phyloP scores from a whole-genome alignment of 331 rosid species.

The Stylosanthes scabra region DNA sequence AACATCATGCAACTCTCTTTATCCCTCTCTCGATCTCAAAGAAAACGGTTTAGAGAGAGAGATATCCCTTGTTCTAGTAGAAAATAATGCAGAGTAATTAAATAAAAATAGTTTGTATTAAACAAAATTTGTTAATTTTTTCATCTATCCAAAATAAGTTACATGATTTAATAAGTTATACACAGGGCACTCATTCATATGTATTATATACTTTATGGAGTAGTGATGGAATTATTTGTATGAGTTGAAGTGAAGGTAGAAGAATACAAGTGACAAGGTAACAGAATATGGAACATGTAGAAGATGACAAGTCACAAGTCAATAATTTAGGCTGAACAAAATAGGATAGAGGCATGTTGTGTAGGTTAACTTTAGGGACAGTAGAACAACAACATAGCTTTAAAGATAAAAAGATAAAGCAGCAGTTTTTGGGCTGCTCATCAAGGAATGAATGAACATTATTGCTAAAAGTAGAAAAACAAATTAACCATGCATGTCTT shows the following conservation, averaged over 20 bases:
- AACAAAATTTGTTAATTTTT: no score
- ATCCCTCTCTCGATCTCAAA: not conserved
- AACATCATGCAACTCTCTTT: conserved; percentile 31
- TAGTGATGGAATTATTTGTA: no score
- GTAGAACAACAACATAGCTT: conserved; percentile 30
- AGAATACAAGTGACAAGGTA: not conserved
- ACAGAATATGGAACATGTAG: conserved; percentile 13
- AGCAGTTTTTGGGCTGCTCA: conserved; percentile 1
- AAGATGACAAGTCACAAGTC: conserved; percentile 30
- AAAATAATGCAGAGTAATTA: no score
- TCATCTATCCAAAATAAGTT: no score
- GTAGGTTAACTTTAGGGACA: conserved; percentile 21
- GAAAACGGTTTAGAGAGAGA: not conserved
- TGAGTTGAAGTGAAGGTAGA: no score
- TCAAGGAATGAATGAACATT: not conserved
- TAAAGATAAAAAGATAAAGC: conserved; percentile 7
- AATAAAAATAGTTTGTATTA: no score
- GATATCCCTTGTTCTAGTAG: no score
- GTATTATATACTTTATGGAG: no score
- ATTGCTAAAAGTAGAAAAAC: not conserved
- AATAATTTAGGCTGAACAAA: conserved; percentile 34
- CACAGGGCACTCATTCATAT: no score
- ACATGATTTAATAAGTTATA: no score
- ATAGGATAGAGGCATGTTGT: not conserved
- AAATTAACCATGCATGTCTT: no score